phyloP scores from a whole-genome alignment of 306 rosid species.

The Rubus parviflorus region DNA sequence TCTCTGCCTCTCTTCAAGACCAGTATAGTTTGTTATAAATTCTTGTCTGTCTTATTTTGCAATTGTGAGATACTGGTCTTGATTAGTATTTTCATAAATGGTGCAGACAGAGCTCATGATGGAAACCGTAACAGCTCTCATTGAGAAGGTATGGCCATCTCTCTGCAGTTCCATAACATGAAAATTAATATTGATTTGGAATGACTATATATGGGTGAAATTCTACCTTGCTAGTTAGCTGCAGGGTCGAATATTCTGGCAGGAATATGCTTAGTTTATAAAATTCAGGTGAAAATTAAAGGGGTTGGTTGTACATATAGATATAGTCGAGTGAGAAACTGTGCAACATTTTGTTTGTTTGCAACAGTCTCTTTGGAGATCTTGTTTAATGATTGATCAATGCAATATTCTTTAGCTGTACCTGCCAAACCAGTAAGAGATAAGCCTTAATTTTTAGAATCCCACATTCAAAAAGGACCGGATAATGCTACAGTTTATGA shows the following conservation, averaged over 20 bases:
- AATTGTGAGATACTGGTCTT: neutral
- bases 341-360: neutral
- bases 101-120: slow-evolving; percentile 19
- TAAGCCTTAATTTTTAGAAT: no score
- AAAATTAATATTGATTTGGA: neutral
- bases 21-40: neutral
- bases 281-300: neutral
- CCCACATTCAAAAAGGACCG: no score
- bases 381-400: neutral
- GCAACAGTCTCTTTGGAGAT: neutral
- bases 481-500: no score
- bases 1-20: neutral
- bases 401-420: neutral
- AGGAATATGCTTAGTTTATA: neutral
- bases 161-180: neutral
- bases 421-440: neutral
- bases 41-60: neutral
- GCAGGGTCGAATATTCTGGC: neutral
- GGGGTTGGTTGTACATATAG: neutral
- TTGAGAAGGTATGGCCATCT: slow-evolving; percentile 17
- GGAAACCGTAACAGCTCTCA: slow-evolving; percentile 7
- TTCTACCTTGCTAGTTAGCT: neutral
- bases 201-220: neutral
- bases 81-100: neutral
- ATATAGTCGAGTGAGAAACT: no score